Base-by-base conservation (phyloP, 1,284 basidiomycete species). In the Cutaneotrichosporon sp. region DNA sequence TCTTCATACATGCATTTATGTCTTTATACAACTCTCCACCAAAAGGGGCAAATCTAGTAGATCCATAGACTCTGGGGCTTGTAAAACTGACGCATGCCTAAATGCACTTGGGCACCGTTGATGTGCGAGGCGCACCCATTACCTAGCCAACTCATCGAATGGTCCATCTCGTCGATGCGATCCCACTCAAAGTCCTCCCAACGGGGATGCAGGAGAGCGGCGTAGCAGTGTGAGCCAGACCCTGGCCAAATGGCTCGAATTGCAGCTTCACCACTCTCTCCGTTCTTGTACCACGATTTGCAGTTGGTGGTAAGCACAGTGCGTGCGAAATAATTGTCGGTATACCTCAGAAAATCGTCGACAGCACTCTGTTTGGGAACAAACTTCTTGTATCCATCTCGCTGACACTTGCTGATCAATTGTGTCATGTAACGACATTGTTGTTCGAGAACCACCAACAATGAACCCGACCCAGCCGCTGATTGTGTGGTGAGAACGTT, bases 161-260 rank as follows among this genome's bases (percentile, higher is more conserved):
- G 53, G 13, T 47, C 45, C 4, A 37, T 20, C 8, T 26, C 48
- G 15, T 41, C 20, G 38, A 46, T 4, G 8, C 44, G 39, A 40
- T 58, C 54, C 42, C 42, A 47, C 3, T 65, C 58, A 46, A 52
- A 71, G 47, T 71, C 69, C 52, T 72, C 69, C 66, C 66, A 72
- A 0, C 68, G 59, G 0, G 66, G 66, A 39, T 67, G 20, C 33
- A 54, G 51, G 18, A 64, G 48, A 23, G 65, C 56, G 46, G 60
- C 55, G 43, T 59, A 63, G 47, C 55, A 53, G 17, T 62, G 58
- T 18, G 55, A 34, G 8, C 62, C 48, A 17, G 53, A 54, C 3
- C 61, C 61, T 4, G 62, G 61, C 50, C 55, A 65, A 35, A 63
- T 62, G 22, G 61, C 49, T 22, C 58, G 54, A 46, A 55, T 55